These are phyloP conservation scores for Cornus suecica DNA, from an alignment of 148 eudicot species.

Conservation along the genomic window DNA sequence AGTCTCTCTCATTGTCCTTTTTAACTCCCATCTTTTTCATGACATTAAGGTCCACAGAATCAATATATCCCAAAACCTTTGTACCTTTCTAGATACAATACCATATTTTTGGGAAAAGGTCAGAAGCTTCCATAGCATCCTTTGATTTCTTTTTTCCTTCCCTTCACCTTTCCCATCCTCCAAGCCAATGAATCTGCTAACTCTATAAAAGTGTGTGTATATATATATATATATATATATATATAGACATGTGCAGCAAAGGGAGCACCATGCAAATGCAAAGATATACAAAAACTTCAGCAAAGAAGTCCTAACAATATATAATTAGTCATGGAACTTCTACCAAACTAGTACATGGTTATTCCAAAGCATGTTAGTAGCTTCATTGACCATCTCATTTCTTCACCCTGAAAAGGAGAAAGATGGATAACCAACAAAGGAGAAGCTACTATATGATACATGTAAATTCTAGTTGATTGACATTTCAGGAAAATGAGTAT, in stretches of 20 bases:
- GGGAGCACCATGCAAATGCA: background rate
- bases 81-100: background rate
- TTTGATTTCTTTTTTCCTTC: background rate
- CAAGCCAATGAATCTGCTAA: background rate
- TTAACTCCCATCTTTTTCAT: background rate
- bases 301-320: background rate
- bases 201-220: background rate
- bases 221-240: no score
- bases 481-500: background rate
- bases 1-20: background rate
- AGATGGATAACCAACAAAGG: background rate
- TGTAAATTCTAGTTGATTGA: background rate
- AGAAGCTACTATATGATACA: background rate
- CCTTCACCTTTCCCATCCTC: background rate
- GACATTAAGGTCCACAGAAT: constrained; percentile 20
- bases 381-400: background rate
- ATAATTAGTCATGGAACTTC: no score
- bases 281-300: background rate
- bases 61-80: constrained; percentile 13
- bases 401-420: background rate
- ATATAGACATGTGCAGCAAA: background rate
- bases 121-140: background rate
- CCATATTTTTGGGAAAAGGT: background rate
- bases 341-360: no score
- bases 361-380: background rate